Base-by-base conservation (phyloP, 345 rosid species). In the Citrus mangshanensis region DNA sequence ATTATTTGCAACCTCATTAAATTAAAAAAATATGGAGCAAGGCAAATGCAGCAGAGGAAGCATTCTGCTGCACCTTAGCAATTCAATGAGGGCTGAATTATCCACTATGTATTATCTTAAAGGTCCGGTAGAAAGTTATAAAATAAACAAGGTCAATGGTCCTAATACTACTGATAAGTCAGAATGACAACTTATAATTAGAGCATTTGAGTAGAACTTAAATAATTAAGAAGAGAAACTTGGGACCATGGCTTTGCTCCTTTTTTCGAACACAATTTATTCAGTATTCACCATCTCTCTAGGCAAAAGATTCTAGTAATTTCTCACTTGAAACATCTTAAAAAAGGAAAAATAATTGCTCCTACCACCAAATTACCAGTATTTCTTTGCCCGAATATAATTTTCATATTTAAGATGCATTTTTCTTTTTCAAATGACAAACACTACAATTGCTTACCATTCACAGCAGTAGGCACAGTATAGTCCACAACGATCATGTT, bases 391-490 rank as follows among this genome's bases (percentile, higher is more conserved):
- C 65, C 8, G 19, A 40, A 35, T n/a, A 22, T 63, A 46, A 4
- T 59, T 40, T 40, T 40, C 70, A 27, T 21, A 28, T 27, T 19
- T 40, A 27, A 75, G 38, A 75, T 75, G 19, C 21, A 14, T 30
- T 61, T 37, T 46, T 14, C 77, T 61, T 24, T 25, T 62, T 12
- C 22, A 13, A 56, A 16, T 35, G 21, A 42, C 1, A 28, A 9
- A 16, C 3, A 70, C 22, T 54, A 32, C 3, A 9, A 30, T 24
- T 28, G 63, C 77, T 77, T 85, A 93, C 99, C 94, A 87, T 96
- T 94, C 16, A 96, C 98, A 32, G 97, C 90, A 82, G 90, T 78
- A 7, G 97, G 99, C 66, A 93, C 85, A 5, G 98, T 94, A 87
- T 87, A 96, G 82, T 96, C 99, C 21, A 94, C 97, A 77, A 91